These are phyloP conservation scores for Penicillium capsulatum DNA, from an alignment of 2,329 filamentous ascomycete species.

Conservation along the genomic window DNA sequence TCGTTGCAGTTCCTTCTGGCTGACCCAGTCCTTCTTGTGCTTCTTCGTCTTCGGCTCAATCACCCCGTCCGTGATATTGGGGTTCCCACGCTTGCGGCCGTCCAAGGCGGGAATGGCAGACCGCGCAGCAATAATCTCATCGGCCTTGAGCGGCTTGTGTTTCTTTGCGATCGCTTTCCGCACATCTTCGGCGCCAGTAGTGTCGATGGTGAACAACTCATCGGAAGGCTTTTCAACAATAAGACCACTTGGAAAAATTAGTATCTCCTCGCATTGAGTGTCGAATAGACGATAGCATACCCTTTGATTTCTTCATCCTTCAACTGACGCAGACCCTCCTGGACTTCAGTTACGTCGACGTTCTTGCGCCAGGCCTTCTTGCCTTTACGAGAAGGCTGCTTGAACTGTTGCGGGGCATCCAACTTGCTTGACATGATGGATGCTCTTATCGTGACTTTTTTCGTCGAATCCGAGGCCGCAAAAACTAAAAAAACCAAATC, in stretches of 20 bases:
- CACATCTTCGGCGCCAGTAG: slow-evolving; percentile 63
- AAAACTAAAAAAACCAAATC: slow-evolving; percentile 22
- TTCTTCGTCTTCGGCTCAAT: slow-evolving; percentile 66
- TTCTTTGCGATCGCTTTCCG: slow-evolving; percentile 61
- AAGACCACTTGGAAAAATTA: slow-evolving; percentile 61
- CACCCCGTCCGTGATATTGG: slow-evolving; percentile 68
- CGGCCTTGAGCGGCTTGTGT: slow-evolving; percentile 77
- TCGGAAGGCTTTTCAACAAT: slow-evolving; percentile 76
- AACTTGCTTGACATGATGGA: slow-evolving; percentile 34
- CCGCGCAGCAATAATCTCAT: slow-evolving; percentile 83
- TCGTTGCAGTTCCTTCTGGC: slow-evolving; percentile 75
- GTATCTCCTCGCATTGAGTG: slow-evolving; percentile 4
- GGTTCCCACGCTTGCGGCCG: slow-evolving; percentile 68
- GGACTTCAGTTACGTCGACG: slow-evolving; percentile 83
- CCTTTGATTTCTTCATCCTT: slow-evolving; percentile 89
- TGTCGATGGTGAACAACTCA: slow-evolving; percentile 81
- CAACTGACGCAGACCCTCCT: slow-evolving; percentile 74
- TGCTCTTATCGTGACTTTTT: slow-evolving; percentile 25
- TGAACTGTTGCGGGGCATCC: slow-evolving; percentile 70
- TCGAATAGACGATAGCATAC: slow-evolving; percentile 44
- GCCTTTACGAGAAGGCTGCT: slow-evolving; percentile 88
- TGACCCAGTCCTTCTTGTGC: slow-evolving; percentile 72
- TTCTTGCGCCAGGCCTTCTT: slow-evolving; percentile 99
- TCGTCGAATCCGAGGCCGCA: slow-evolving; percentile 6
- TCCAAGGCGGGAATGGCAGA: slow-evolving; percentile 77